Base-by-base conservation (phyloP, 495 filamentous ascomycete species). In the Penicillium verhagenii region DNA sequence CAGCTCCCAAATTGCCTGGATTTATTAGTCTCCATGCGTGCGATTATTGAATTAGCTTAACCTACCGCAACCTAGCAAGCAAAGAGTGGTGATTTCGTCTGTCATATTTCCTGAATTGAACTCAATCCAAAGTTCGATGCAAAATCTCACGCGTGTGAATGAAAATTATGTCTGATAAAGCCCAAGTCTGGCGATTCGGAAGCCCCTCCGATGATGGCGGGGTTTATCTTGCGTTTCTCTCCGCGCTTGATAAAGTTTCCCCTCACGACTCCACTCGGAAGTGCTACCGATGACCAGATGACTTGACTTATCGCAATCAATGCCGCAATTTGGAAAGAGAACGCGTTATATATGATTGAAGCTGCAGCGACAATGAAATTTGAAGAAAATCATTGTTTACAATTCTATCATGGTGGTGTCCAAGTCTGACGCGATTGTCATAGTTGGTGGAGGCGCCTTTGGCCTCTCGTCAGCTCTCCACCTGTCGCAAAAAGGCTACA, bases 391-490 rank as follows among this genome's bases (percentile, higher is more conserved):
- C 13, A n/a, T 11, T n/a, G 20, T 40, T 40, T 40, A 1, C n/a
- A 19, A 47, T 45, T 39, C 46, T 20, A 63, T 20, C 40, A 63
- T 66, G 63, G 60, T 53, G 9, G 48, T 60, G 33, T 63, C 60
- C 24, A 53, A 54, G 47, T 58, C 60, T 1, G 63, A 66, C 47
- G 14, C 52, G 5, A 63, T 66, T 18, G 52, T 66, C 35, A 57
- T 66, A n/a, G 54, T 77, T n/a, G 79, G 80, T 16, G 76, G 69
- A 28, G 78, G 78, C 21, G 74, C 77, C 26, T 79, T 76, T 37
- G 79, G 78, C 28, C 68, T 81, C 19, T 81, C 78, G 1, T 77
- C 78, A 4, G 79, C 78, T 20, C 67, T 78, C 14, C 77, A 81
- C 58, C 69, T 82, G 14, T 56, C 68, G 7, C 67, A 71, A 23